Percentiles rank a stretch among this genome's conserved stretches.
Conservation (phyloP, 306 rosid genomes). For the Cicer judaicum region DNA sequence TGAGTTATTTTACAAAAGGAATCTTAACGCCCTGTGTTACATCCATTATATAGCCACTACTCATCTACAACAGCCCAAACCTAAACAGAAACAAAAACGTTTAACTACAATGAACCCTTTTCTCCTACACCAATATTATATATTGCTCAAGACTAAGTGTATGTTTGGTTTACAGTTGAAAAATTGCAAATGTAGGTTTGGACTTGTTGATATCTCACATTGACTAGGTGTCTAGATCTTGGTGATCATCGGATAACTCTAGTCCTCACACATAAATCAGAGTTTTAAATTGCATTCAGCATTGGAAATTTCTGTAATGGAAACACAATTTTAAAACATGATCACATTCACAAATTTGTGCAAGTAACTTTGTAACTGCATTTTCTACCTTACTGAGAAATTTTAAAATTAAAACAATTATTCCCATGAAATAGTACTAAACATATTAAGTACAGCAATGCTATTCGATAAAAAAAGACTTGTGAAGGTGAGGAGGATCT, state of each 20-base stretch:
- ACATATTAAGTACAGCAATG: too few species aligned
- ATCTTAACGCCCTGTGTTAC: background rate
- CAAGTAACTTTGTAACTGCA: background rate
- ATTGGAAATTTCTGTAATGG: background rate
- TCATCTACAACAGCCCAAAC: background rate
- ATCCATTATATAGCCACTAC: background rate
- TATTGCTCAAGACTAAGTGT: slow-evolving; percentile 8
- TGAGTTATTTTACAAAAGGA: slow-evolving; percentile 6
- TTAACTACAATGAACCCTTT: slow-evolving; percentile 2
- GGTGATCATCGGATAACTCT: background rate
- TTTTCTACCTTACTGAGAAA: too few species aligned
- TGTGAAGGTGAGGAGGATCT: background rate
- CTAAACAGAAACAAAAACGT: slow-evolving; percentile 20
- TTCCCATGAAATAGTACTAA: too few species aligned
- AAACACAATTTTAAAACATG: background rate
- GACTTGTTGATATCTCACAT: background rate
- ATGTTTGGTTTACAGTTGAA: background rate
- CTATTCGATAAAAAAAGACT: too few species aligned
- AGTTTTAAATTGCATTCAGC: background rate
- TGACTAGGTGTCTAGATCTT: background rate
- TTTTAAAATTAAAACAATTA: too few species aligned
- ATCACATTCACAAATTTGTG: background rate
- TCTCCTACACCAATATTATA: background rate
- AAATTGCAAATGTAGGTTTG: background rate
- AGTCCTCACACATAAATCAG: background rate